phyloP scores from a whole-genome alignment of 2,329 filamentous ascomycete species.

The Davidsoniella virescens region DNA sequence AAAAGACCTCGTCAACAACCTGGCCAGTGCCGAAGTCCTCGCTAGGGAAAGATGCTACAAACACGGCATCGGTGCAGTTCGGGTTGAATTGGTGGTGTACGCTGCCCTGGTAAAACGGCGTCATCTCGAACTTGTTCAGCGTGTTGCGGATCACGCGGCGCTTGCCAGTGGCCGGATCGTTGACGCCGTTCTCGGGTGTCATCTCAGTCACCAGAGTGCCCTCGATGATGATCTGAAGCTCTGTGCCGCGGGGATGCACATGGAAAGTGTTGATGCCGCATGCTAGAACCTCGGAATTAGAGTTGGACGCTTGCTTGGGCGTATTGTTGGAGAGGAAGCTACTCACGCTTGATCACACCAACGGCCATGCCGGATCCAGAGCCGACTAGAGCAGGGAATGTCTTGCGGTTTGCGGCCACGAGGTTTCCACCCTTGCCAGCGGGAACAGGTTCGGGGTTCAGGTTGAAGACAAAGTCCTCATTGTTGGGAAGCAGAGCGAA shows the following conservation, averaged over 20 bases:
- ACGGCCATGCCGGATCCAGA: conserved; percentile 34
- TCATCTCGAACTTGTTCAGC: conserved; percentile 30
- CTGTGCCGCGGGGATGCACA: conserved; percentile 35
- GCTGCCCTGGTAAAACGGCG: conserved; percentile 36
- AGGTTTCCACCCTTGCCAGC: conserved; percentile 27
- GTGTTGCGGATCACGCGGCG: conserved; percentile 28
- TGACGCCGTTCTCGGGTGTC: conserved; percentile 35
- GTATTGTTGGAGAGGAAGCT: conserved; percentile 7
- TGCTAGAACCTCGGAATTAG: conserved; percentile 15
- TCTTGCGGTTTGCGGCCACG: conserved; percentile 36
- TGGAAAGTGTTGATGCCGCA: conserved; percentile 43
- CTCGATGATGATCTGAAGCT: conserved; percentile 34
- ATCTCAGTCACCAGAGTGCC: conserved; percentile 35
- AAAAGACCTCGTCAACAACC: conserved; percentile 33
- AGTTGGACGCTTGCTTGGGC: neutral
- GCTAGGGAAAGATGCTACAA: conserved; percentile 31
- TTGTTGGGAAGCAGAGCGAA: conserved; percentile 24
- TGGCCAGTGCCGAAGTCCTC: conserved; percentile 38
- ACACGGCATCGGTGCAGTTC: conserved; percentile 32
- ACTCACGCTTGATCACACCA: conserved; percentile 29
- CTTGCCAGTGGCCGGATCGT: conserved; percentile 19
- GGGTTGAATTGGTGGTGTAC: conserved; percentile 42
- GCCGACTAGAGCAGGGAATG: conserved; percentile 39
- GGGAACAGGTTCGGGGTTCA: conserved; percentile 27
- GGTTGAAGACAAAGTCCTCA: conserved; percentile 29